Evolutionary conservation across 2,329 filamentous ascomycete genomes (phyloP), one percentile per base, ranked within the genome.

Genomic region (Coccinonectria pachysandricola): DNA sequence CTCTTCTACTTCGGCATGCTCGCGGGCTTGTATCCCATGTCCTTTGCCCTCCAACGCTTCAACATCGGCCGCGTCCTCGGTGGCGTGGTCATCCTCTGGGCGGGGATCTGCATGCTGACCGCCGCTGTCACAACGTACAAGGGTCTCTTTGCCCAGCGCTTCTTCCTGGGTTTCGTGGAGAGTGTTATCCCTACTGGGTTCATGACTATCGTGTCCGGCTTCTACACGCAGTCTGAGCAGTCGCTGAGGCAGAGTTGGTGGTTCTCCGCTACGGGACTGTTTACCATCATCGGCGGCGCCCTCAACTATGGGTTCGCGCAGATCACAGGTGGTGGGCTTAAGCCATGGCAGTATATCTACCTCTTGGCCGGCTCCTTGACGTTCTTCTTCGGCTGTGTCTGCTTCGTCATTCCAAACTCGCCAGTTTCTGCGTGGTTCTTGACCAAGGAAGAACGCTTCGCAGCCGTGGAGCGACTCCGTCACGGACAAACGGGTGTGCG

Each of bases 1-100:
- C 62, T 84, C 43, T 85, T 86, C 58, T 86, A 85, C 57, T 84
- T 86, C 39, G 80, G 80, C 19, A 81, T 82, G 77, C 63, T 87
- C 3, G 73, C 69, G 1, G 80, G 80, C 0, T 57, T 81, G 3
- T 85, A 83, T 35, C 80, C 79, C 2, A 74, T 84, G 68, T 77
- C 76, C 0, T 82, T 79, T 33, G 59, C 70, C 1, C 59, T 83
- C 2, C 80, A 86, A 50, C 68, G 71, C 12, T 80, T 83, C 56
- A 61, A 72, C 32, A 62, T 73, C 2, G 68, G 74, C n/a, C 63
- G 65, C 23, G 68, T 79, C 2, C 64, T 86, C 3, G 77, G 78
- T 8, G 59, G 45, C 8, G 57, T 76, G 2, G 74, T 82, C 3
- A 54, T 81, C 25, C 27, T 79, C 6, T 85, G 80, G 81, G 64